phyloP scores from a whole-genome alignment of 2,329 filamentous ascomycete genomes.

The Stagonosporopsis chrysanthemi region DNA sequence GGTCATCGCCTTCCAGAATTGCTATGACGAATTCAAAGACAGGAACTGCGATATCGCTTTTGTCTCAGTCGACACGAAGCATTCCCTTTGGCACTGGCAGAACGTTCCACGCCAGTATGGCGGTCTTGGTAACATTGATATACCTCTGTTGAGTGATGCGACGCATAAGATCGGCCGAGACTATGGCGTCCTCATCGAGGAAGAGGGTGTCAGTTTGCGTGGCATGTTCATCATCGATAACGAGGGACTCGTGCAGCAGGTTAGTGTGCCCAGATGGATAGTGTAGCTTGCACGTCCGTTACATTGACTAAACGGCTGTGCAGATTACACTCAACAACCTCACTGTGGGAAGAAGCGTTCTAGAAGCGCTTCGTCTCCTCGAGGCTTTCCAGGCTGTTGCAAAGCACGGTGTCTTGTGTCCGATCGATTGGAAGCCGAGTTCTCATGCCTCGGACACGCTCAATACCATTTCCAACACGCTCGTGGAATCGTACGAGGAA shows the following conservation, averaged over 20 bases:
- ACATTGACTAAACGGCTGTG: not conserved
- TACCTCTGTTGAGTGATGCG: constrained; percentile 40
- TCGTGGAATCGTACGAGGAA: constrained; percentile 38
- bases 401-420: constrained; percentile 41
- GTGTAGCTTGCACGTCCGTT: not conserved
- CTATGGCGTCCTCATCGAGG: constrained; percentile 41
- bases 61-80: constrained; percentile 42
- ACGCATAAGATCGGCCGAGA: constrained; percentile 39
- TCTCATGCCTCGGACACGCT: constrained; percentile 26
- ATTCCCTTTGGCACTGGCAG: constrained; percentile 42
- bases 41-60: constrained; percentile 38
- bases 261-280: constrained; percentile 2
- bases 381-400: constrained; percentile 44
- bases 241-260: constrained; percentile 39
- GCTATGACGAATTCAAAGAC: constrained; percentile 38
- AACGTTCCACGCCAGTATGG: constrained; percentile 40
- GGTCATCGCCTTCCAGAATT: constrained; percentile 42
- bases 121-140: constrained; percentile 37
- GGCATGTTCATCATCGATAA: constrained; percentile 43
- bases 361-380: constrained; percentile 41
- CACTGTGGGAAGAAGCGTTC: constrained; percentile 40
- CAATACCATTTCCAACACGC: constrained; percentile 36
- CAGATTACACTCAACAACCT: constrained; percentile 41
- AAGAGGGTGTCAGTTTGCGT: constrained; percentile 39
- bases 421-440: constrained; percentile 41